Conservation (phyloP, 768 basidiomycete species). For the Mycena metata region DNA sequence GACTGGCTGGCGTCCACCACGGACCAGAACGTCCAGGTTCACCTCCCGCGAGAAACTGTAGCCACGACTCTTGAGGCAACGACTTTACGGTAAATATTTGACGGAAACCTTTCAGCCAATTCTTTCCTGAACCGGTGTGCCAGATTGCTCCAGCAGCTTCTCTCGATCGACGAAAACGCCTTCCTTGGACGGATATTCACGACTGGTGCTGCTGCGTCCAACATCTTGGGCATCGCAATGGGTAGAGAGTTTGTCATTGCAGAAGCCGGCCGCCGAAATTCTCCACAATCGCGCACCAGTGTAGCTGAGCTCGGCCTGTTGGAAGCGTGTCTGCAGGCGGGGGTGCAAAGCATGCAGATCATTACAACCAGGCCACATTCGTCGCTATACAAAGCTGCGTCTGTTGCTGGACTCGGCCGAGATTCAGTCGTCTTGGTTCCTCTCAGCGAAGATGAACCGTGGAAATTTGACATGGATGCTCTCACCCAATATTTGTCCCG, state of each 20-base stretch:
- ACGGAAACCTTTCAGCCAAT: background rate
- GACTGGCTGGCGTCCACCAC: constrained; percentile 32
- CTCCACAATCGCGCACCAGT: constrained; percentile 9
- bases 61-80: constrained; percentile 26
- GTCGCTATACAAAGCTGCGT: constrained; percentile 37
- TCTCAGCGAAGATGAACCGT: constrained; percentile 28
- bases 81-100: constrained; percentile 8
- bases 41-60: constrained; percentile 34
- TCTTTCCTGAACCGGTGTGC: background rate
- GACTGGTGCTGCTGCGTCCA: constrained; percentile 34
- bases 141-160: constrained; percentile 37
- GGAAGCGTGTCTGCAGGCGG: constrained; percentile 30
- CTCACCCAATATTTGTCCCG: constrained; percentile 17
- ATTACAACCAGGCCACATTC: constrained; percentile 34
- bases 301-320: constrained; percentile 32
- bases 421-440: constrained; percentile 26
- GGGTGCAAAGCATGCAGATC: constrained; percentile 26
- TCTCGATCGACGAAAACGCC: constrained; percentile 14
- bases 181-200: constrained; percentile 33
- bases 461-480: constrained; percentile 31
- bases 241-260: constrained; percentile 35
- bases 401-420: constrained; percentile 25
- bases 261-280: constrained; percentile 29
- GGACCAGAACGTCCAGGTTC: constrained; percentile 35
- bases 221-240: constrained; percentile 28